Base-by-base conservation (phyloP, 2,329 filamentous ascomycete species). In the Ophiosphaerella narmari region DNA sequence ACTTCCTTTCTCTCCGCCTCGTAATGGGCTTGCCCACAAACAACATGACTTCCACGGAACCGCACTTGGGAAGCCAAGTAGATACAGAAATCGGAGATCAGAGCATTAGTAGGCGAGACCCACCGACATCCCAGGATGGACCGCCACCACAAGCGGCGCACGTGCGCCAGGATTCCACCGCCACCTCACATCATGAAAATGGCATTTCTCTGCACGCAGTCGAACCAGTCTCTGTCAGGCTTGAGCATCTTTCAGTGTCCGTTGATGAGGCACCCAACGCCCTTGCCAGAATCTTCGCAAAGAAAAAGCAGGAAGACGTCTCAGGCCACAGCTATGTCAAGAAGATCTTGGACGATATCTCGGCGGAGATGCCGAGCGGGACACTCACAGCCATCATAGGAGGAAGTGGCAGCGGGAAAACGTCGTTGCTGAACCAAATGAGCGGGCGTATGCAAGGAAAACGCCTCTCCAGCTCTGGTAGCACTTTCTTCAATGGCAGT, bases 361-460 rank as follows among this genome's bases (percentile, higher is more conserved):
- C 81, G 55, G 86, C 86, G 2, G 80, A 83, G 21, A 81, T 91
- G 66, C 77, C 78, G 3, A 80, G 82, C 7, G 87, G 88, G 3
- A 87, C 84, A 3, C 71, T 92, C 35, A 90, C 87, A 0, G 88
- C 88, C 7, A 90, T 91, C 45, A 85, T 91, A 49, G 88, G 88
- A 8, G 87, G 87, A 3, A 87, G 85, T 63, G 88, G 88, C 16
- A 87, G 84, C 1, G 88, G 88, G 0, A 91, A 91, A 47, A 74
- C 68, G 2, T 70, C 68, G 2, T 49, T 75, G 49, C 75, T 91
- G 31, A 91, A 90, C 66, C 82, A 85, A 16, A 80, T 91, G 74
- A 86, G 88, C 9, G 84, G 88, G 57, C 81, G 88, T 31, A 83
- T 90, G 68, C 77, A 79, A 9, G 74, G 76, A n/a, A 83, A 81